A percentile compares a stretch with the other conserved stretches of the same genome.
Conservation (phyloP, 495 filamentous ascomycete genomes). For the Astrocystis sublimbata region DNA sequence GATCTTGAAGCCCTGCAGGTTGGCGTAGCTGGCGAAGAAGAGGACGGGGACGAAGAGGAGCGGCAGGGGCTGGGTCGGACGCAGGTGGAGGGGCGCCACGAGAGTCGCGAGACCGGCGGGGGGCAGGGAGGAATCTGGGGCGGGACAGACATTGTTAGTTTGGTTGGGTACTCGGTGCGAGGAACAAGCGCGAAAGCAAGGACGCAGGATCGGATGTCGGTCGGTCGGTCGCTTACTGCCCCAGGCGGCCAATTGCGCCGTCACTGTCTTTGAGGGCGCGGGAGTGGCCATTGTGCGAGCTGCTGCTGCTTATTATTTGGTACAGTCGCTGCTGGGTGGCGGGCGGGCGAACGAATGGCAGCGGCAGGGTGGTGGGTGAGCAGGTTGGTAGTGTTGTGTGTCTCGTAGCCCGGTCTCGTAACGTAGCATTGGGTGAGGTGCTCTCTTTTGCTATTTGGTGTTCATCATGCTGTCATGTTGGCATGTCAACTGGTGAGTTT, state of each 20-base stretch:
- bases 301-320: neutral
- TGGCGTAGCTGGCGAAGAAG: slow-evolving; percentile 84
- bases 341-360: neutral
- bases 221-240: slow-evolving; percentile 62
- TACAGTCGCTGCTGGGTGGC: too few relatives aligned
- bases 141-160: slow-evolving; percentile 32
- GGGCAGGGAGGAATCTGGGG: slow-evolving; percentile 73
- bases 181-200: neutral
- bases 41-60: slow-evolving; percentile 82
- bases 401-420: neutral
- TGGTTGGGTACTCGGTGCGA: neutral
- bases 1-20: slow-evolving; percentile 72
- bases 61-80: slow-evolving; percentile 72
- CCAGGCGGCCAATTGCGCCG: slow-evolving; percentile 61
- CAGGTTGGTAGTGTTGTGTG: neutral
- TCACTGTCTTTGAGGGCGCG: slow-evolving; percentile 50
- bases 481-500: too few relatives aligned
- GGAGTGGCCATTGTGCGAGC: slow-evolving; percentile 37
- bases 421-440: neutral
- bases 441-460: too few relatives aligned
- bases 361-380: neutral
- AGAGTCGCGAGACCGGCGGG: slow-evolving; percentile 77
- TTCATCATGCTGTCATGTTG: too few relatives aligned
- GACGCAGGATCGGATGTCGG: too few relatives aligned
- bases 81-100: slow-evolving; percentile 72